Base-by-base conservation (phyloP, 352 stramenopile species). In the Lagenidium sp. region DNA sequence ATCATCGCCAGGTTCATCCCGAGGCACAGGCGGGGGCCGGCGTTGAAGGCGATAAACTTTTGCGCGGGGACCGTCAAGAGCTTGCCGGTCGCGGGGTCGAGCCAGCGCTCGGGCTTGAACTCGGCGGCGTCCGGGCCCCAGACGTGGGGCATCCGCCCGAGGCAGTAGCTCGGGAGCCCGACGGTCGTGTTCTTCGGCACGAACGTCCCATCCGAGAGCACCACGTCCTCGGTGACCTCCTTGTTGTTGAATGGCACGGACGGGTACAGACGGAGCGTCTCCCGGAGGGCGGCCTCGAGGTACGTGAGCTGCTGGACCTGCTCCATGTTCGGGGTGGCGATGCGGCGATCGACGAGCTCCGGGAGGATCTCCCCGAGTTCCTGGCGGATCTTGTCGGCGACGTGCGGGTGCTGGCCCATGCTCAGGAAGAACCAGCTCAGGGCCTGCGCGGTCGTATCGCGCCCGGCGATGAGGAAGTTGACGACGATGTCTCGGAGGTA, bases 391-490 rank as follows among this genome's bases (percentile, higher is more conserved):
- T 63, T 65, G 6, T 36, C 31, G 37, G 63, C 55, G 1, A 64
- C 53, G 12, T 73, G 22, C 5, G 73, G 71, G 34, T 89, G 52
- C 21, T 64, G 47, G 35, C 31, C 63, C 22, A 89, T 47, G 36
- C 57, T 48, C 42, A 75, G 77, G 36, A 89, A 76, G 47, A 85
- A 76, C 79, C 79, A 91, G 13, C 41, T 65, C 4, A 91, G 47
- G 8, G 71, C 57, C 39, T 64, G 55, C 12, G 79, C 55, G 0
- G 77, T 86, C 0, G 76, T 82, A 54, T 91, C 79, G 18, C 77
- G 57, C 15, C 79, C 79, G 32, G 73, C 79, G n/a, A 83, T 74
- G 39, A 89, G 54, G 37, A 91, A 83, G 25, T 72, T 76, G 22
- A 91, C 57, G 15, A 88, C 60, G 30, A 88, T 63, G 47, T 89